Evolutionary conservation across 352 stramenopile species (phyloP).

Genomic region (Globisporangium solare): DNA sequence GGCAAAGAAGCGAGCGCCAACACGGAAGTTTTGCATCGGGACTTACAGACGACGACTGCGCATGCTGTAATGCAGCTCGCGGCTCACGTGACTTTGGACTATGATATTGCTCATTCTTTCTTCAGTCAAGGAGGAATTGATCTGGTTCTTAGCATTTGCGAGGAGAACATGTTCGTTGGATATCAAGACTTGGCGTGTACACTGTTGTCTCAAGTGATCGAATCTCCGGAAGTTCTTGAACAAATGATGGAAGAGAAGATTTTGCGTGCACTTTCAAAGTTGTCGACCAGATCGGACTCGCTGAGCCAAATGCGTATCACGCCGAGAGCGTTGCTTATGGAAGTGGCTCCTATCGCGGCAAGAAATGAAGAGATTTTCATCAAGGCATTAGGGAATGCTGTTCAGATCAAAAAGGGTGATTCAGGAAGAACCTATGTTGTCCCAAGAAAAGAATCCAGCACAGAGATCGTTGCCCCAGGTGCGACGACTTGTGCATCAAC

Average conservation of each 20-base stretch:
- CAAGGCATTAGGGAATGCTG: slow-evolving; percentile 58
- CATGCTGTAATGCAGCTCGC: slow-evolving; percentile 78
- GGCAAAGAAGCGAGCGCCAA: not conserved
- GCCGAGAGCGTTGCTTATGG: slow-evolving; percentile 72
- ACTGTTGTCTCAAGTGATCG: slow-evolving; percentile 67
- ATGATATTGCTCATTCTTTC: slow-evolving; percentile 67
- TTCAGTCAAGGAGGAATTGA: slow-evolving; percentile 50
- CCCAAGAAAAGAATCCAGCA: slow-evolving; percentile 17
- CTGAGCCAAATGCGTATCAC: slow-evolving; percentile 78
- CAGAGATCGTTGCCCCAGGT: slow-evolving; percentile 6
- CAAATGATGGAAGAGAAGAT: slow-evolving; percentile 88
- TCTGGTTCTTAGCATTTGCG: slow-evolving; percentile 43
- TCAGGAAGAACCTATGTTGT: slow-evolving; percentile 78
- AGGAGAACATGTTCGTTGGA: slow-evolving; percentile 43
- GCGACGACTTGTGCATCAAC: slow-evolving; percentile 4
- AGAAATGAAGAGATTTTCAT: slow-evolving; percentile 78
- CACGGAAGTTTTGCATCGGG: not conserved
- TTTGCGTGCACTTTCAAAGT: slow-evolving; percentile 63
- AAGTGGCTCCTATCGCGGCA: slow-evolving; percentile 63
- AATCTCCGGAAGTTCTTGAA: slow-evolving; percentile 81
- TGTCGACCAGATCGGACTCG: slow-evolving; percentile 63
- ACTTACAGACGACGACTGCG: slow-evolving; percentile 27
- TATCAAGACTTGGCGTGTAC: slow-evolving; percentile 74
- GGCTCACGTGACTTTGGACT: slow-evolving; percentile 60
- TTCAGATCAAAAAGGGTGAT: slow-evolving; percentile 76